phyloP scores from a whole-genome alignment of 73 alveolate species.

The Uronychia setigera region DNA sequence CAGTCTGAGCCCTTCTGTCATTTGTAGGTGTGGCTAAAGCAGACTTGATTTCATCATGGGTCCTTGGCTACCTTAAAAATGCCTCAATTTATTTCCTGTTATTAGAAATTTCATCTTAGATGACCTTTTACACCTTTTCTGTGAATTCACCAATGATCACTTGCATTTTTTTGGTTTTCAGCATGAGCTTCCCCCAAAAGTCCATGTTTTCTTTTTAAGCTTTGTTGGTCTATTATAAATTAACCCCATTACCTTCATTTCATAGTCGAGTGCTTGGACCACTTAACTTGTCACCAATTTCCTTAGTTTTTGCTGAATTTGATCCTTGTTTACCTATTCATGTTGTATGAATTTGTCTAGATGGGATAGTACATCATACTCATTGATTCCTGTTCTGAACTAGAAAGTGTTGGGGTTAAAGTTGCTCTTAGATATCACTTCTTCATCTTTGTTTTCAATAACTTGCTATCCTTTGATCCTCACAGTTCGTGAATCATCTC shows the following conservation, averaged over 20 bases:
- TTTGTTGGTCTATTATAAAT: background rate
- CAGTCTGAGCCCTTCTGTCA: too few species aligned
- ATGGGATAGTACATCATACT: background rate
- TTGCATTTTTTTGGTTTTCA: background rate
- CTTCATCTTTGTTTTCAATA: too few species aligned
- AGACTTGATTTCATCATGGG: too few species aligned
- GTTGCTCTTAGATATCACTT: too few species aligned
- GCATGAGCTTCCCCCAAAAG: background rate
- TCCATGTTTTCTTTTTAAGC: background rate
- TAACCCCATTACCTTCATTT: background rate
- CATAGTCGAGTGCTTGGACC: background rate
- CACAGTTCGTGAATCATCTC: too few species aligned
- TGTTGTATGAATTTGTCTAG: background rate
- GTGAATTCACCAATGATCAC: background rate
- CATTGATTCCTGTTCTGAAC: background rate
- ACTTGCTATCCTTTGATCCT: too few species aligned
- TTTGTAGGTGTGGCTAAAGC: too few species aligned
- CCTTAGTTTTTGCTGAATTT: background rate
- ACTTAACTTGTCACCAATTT: background rate
- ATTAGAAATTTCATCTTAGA: background rate
- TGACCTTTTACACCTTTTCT: background rate
- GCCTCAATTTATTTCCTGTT: background rate
- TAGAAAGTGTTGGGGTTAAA: too few species aligned
- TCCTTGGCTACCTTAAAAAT: background rate
- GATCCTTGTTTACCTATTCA: background rate